Evolutionary conservation across 2,329 filamentous ascomycete genomes (phyloP).

Genomic region (Talaromyces atroroseus): DNA sequence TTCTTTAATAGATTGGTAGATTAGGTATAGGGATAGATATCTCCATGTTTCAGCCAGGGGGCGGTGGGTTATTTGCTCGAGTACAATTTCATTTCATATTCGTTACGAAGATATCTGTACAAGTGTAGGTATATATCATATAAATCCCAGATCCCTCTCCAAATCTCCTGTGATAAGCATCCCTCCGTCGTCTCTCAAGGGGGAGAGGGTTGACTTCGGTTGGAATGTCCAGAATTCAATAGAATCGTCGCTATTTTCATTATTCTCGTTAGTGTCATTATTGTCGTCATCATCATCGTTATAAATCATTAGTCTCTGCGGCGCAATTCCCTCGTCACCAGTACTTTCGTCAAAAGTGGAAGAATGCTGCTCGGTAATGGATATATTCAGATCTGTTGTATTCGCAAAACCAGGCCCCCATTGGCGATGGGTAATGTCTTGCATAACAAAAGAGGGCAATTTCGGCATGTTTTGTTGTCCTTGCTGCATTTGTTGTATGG

Average conservation of each 20-base stretch:
- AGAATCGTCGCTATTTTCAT: background rate
- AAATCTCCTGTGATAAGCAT: conserved; percentile 31
- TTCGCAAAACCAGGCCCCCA: background rate
- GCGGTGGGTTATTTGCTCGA: background rate
- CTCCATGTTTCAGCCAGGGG: background rate
- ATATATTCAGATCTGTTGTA: background rate
- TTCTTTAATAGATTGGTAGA: background rate
- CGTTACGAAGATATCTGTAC: background rate
- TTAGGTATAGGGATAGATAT: background rate
- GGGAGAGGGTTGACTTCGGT: background rate
- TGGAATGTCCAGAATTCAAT: background rate
- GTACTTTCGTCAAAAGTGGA: background rate
- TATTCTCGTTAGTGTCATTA: background rate
- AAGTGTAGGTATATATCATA: background rate
- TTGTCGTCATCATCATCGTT: conserved; percentile 9
- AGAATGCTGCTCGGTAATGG: background rate
- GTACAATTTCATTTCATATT: background rate
- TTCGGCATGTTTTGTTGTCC: conserved; percentile 19
- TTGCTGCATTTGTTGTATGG: conserved; percentile 26
- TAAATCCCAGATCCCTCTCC: conserved; percentile 32
- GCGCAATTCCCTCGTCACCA: conserved; percentile 10
- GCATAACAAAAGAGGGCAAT: conserved; percentile 21
- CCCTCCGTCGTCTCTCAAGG: background rate
- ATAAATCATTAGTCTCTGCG: conserved; percentile 13
- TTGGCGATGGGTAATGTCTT: background rate